Evolutionary conservation across 345 rosid species (phyloP).

Genomic region (Dovyalis caffra): DNA sequence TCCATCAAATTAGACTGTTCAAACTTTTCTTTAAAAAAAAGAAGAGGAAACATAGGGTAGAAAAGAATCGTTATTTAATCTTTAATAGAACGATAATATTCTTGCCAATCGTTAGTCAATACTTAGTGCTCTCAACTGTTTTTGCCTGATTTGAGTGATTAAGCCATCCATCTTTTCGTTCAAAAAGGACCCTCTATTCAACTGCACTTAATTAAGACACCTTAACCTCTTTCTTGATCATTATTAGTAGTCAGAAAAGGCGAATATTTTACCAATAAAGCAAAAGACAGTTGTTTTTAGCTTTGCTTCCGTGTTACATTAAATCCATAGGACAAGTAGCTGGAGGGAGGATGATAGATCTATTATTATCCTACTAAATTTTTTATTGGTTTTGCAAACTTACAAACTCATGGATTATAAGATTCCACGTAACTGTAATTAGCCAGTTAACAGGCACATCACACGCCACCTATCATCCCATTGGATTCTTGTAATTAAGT

Average conservation of each 20-base stretch:
- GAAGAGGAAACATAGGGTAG: too few relatives aligned
- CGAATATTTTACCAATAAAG: constrained; percentile 14
- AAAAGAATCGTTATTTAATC: not conserved
- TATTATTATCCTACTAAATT: not conserved
- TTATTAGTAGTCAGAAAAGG: not conserved
- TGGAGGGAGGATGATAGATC: not conserved
- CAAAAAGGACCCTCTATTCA: not conserved
- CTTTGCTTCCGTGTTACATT: constrained; percentile 9
- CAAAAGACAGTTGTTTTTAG: constrained; percentile 14
- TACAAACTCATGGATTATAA: constrained; percentile 2
- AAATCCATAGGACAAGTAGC: constrained; percentile 5
- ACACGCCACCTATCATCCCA: constrained; percentile 5
- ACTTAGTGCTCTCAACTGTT: constrained; percentile 7
- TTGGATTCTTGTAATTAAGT: constrained; percentile 6
- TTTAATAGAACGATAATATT: not conserved
- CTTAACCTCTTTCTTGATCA: constrained; percentile 12
- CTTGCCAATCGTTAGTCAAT: constrained; percentile 8
- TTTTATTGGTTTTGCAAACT: not conserved
- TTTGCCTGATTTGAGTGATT: not conserved
- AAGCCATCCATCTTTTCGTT: constrained; percentile 5
- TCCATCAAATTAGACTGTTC: constrained; percentile 5
- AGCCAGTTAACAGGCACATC: not conserved
- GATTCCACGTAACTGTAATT: not conserved
- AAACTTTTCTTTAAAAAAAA: not conserved
- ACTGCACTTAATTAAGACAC: too few relatives aligned